These are phyloP conservation scores for Ajuga reptans DNA, from an alignment of 305 asterid species.

Conservation along the genomic window DNA sequence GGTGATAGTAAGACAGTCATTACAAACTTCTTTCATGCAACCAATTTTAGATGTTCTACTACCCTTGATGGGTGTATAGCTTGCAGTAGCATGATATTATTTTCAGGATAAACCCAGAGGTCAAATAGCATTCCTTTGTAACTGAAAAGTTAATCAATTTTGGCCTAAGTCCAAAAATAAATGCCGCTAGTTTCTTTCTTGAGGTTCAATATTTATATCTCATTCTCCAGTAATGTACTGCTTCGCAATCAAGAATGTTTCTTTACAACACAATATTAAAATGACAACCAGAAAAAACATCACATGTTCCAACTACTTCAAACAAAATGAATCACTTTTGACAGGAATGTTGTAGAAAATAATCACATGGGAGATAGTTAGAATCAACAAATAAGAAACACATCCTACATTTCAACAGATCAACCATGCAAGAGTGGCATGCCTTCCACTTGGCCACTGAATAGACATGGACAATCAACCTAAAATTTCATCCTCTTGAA, in stretches of 20 bases:
- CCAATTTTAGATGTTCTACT: not conserved
- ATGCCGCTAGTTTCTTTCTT: not conserved
- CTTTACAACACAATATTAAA: not conserved
- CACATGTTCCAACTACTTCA: not conserved
- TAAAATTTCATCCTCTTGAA: not conserved
- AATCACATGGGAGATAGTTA: not conserved
- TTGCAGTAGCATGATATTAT: not conserved
- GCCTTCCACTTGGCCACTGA: not conserved
- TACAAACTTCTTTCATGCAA: not conserved
- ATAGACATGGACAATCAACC: not conserved
- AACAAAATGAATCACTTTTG: not conserved
- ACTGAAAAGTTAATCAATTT: not conserved
- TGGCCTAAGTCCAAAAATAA: not conserved
- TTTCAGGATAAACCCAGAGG: not conserved
- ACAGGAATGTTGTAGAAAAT: not conserved
- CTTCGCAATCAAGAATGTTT: not conserved
- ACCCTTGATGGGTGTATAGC: not conserved
- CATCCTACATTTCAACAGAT: not conserved
- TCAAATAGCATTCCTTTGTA: not conserved
- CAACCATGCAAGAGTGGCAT: not conserved
- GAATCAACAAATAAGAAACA: not conserved
- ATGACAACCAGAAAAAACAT: not conserved
- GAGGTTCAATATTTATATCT: not conserved
- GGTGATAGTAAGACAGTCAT: no score
- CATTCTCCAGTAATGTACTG: not conserved